Percentiles rank a stretch among this genome's conserved stretches.
These are phyloP conservation scores for Camellia oleifera DNA, from an alignment of 179 eudicot species.

Conservation along the genomic window DNA sequence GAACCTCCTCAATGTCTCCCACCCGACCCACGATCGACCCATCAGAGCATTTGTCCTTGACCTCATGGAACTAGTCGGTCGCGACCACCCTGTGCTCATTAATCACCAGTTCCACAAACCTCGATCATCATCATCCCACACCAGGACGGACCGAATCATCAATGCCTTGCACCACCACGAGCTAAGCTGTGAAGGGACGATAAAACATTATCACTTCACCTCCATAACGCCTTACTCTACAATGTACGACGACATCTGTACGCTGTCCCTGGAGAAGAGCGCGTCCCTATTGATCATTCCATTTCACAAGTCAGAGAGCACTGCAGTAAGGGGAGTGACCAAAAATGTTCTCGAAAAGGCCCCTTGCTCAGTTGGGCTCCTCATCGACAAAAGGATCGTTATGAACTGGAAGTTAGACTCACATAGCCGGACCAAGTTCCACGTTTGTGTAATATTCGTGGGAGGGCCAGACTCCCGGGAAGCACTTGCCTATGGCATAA, in stretches of 20 bases:
- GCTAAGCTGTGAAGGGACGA: neutral
- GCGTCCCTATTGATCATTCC: conserved; percentile 34
- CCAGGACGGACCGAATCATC: conserved; percentile 18
- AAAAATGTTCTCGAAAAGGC: conserved; percentile 32
- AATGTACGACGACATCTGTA: conserved; percentile 42
- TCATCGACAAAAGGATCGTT: conserved; percentile 24
- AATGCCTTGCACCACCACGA: conserved; percentile 13
- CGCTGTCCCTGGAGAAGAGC: conserved; percentile 32
- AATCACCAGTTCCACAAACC: conserved; percentile 20
- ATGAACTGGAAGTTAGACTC: neutral
- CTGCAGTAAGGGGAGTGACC: conserved; percentile 20
- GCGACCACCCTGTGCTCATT: conserved; percentile 17
- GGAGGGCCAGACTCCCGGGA: conserved; percentile 9
- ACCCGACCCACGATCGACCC: conserved; percentile 17
- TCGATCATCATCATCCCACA: neutral
- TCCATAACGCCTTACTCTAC: neutral
- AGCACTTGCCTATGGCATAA: neutral
- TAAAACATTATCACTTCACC: neutral
- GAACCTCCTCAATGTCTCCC: conserved; percentile 13
- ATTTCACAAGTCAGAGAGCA: conserved; percentile 22
- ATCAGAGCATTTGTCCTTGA: conserved; percentile 12
- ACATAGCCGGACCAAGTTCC: neutral
- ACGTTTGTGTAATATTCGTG: neutral
- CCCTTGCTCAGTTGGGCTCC: conserved; percentile 45
- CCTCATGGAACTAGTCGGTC: conserved; percentile 19